Evolutionary conservation across 2,329 filamentous ascomycete species (phyloP).

Genomic region (Ceratocystis alfenasii): DNA sequence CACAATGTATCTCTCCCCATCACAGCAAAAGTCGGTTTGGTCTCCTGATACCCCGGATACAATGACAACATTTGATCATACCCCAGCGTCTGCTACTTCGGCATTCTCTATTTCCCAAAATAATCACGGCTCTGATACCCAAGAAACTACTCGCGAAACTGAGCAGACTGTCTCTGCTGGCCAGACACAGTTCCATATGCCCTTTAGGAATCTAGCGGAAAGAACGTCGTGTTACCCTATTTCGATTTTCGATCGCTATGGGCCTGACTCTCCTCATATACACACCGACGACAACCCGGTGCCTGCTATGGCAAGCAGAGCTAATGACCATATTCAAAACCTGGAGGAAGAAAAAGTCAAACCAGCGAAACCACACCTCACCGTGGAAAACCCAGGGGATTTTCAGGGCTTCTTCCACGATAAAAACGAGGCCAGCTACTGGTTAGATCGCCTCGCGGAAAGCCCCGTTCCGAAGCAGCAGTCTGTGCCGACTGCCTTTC

Average conservation of each 20-base stretch:
- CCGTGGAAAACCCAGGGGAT: neutral
- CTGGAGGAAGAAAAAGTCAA: neutral
- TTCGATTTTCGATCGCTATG: conserved; percentile 21
- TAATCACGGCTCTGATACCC: neutral
- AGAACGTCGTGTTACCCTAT: conserved; percentile 18
- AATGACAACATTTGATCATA: conserved; percentile 29
- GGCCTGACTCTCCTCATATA: conserved; percentile 12
- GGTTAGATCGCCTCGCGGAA: conserved; percentile 18
- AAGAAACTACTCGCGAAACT: neutral
- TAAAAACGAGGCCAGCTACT: conserved; percentile 14
- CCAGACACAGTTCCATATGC: neutral
- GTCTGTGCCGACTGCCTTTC: conserved; percentile 12
- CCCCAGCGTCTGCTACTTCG: conserved; percentile 16
- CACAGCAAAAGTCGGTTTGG: conserved; percentile 31
- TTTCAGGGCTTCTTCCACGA: conserved; percentile 5
- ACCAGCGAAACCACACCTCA: neutral
- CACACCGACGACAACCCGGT: neutral
- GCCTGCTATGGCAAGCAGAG: neutral
- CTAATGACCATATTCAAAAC: neutral
- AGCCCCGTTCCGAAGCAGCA: conserved; percentile 18
- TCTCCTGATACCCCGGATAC: conserved; percentile 50
- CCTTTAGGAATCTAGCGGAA: conserved; percentile 5
- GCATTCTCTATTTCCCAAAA: conserved; percentile 3
- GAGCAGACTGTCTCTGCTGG: neutral
- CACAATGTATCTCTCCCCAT: neutral